phyloP scores from a whole-genome alignment of 2,329 filamentous ascomycete genomes.

The Biscogniauxia sp. region DNA sequence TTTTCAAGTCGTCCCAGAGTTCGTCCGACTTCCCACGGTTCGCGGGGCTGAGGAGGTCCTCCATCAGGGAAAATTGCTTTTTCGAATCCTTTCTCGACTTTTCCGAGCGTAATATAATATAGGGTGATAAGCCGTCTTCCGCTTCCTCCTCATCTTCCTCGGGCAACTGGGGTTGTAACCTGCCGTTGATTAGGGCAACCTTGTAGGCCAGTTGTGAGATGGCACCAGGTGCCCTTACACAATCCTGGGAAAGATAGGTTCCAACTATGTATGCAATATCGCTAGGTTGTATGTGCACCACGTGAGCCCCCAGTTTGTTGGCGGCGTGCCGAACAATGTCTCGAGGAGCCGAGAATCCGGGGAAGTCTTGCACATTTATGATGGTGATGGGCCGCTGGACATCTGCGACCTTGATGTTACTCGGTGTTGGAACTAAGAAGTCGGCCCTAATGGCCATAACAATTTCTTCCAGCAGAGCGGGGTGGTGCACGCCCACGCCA shows the following conservation, averaged over 20 bases:
- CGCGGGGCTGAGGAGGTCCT: conserved; percentile 44
- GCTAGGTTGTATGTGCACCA: conserved; percentile 66
- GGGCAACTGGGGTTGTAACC: conserved; percentile 20
- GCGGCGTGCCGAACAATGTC: conserved; percentile 56
- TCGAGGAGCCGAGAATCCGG: conserved; percentile 21
- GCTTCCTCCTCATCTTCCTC: conserved; percentile 17
- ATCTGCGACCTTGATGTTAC: conserved; percentile 21
- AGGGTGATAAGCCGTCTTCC: conserved; percentile 7
- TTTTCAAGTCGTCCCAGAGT: conserved; percentile 62
- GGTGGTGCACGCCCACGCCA: conserved; percentile 16
- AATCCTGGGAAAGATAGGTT: conserved; percentile 64
- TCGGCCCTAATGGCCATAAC: conserved; percentile 25
- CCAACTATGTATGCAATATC: conserved; percentile 69
- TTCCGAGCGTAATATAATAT: conserved; percentile 18
- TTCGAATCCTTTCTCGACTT: conserved; percentile 22
- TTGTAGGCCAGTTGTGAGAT: conserved; percentile 57
- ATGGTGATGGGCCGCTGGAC: conserved; percentile 30
- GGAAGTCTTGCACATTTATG: conserved; percentile 25
- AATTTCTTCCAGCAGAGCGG: conserved; percentile 23
- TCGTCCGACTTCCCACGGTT: conserved; percentile 39
- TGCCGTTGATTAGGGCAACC: conserved; percentile 54
- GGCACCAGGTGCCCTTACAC: conserved; percentile 43
- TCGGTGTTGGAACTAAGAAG: conserved; percentile 23
- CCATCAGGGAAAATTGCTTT: conserved; percentile 36
- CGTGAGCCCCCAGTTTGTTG: conserved; percentile 58